phyloP scores from a whole-genome alignment of 306 rosid species.

The Pterocarpus macrocarpus region DNA sequence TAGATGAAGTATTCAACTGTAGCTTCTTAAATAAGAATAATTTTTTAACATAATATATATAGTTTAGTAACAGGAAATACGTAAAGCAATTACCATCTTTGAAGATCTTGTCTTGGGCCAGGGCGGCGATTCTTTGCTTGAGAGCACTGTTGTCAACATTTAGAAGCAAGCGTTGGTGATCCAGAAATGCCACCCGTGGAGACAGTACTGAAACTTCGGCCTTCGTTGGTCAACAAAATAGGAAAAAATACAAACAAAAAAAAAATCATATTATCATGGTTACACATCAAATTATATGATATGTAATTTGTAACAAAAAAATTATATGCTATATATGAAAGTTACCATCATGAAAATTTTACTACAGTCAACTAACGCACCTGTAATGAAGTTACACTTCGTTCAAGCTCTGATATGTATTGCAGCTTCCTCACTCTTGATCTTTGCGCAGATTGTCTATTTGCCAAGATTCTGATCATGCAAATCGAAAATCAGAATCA shows the following conservation, averaged over 20 bases:
- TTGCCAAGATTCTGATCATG: conserved; percentile 82
- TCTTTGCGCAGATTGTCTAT: conserved; percentile 97
- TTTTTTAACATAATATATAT: neutral
- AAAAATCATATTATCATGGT: neutral
- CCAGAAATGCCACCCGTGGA: conserved; percentile 91
- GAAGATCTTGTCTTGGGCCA: conserved; percentile 92
- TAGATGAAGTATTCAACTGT: neutral
- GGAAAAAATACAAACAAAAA: neutral
- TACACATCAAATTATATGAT: neutral
- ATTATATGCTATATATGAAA: neutral
- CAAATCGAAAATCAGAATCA: conserved; percentile 31
- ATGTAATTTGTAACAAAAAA: neutral
- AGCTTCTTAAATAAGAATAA: conserved; percentile 11
- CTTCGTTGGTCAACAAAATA: conserved; percentile 53
- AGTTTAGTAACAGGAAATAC: conserved; percentile 2
- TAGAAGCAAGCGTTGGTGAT: conserved; percentile 92
- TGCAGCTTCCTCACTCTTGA: conserved; percentile 97
- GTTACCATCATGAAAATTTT: neutral
- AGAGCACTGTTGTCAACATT: conserved; percentile 96
- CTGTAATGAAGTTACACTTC: conserved; percentile 91
- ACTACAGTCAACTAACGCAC: conserved; percentile 42
- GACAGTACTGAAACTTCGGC: conserved; percentile 92
- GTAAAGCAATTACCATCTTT: conserved; percentile 78
- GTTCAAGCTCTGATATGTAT: conserved; percentile 92
- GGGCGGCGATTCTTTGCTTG: conserved; percentile 95